These are phyloP conservation scores for Fusarium sp. DNA, from an alignment of 2,329 filamentous ascomycete species.

Conservation along the genomic window DNA sequence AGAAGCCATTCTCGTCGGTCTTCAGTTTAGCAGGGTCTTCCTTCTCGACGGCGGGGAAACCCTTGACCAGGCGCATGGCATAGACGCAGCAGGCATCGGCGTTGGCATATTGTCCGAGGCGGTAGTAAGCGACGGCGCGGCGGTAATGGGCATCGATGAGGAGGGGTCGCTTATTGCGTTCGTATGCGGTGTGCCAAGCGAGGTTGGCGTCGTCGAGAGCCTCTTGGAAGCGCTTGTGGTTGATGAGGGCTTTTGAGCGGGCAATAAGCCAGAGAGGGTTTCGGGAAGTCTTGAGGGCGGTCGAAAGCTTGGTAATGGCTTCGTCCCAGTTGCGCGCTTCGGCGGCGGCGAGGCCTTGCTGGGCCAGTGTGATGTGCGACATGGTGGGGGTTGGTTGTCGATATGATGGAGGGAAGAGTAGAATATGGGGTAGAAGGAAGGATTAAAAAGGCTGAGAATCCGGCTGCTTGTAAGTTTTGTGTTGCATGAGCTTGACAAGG, in stretches of 20 bases:
- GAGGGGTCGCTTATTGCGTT: slow-evolving; percentile 80
- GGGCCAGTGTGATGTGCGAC: slow-evolving; percentile 66
- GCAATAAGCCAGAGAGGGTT: slow-evolving; percentile 86
- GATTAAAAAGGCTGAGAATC: neutral
- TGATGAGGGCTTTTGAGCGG: slow-evolving; percentile 83
- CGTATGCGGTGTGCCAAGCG: slow-evolving; percentile 72
- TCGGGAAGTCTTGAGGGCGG: slow-evolving; percentile 74
- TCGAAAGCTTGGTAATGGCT: slow-evolving; percentile 78
- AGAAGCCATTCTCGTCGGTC: slow-evolving; percentile 64
- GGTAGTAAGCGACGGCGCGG: slow-evolving; percentile 80
- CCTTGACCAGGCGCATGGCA: slow-evolving; percentile 60
- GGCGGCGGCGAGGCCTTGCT: slow-evolving; percentile 76
- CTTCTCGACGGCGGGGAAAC: slow-evolving; percentile 51
- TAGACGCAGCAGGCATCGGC: slow-evolving; percentile 79
- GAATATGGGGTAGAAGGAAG: neutral
- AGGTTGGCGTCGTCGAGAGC: slow-evolving; percentile 80
- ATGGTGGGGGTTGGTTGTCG: slow-evolving; percentile 54
- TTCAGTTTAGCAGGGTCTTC: slow-evolving; percentile 49
- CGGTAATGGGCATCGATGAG: slow-evolving; percentile 88
- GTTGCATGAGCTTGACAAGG: neutral
- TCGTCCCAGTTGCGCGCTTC: slow-evolving; percentile 73
- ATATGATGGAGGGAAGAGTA: neutral
- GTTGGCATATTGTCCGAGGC: slow-evolving; percentile 80
- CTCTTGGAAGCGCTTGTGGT: slow-evolving; percentile 70
- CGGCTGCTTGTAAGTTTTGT: neutral